Conservation (phyloP, 805 yeast genomes). For the Pichia rugopelliculosa region DNA sequence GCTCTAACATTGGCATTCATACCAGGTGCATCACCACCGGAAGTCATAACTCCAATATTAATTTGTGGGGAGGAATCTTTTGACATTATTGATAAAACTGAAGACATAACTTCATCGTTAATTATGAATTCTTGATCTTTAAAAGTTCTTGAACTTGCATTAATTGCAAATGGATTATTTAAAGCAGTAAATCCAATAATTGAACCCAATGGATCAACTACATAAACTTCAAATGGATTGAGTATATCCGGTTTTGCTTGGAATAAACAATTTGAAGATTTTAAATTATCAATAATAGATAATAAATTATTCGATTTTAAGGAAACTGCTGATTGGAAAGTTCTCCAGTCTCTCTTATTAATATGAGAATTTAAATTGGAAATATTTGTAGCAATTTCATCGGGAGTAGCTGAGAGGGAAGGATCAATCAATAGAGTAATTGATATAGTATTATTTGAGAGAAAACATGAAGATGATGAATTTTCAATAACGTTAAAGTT, state of each 20-base stretch:
- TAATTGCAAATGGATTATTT: slow-evolving; percentile 42
- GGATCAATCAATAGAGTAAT: slow-evolving; percentile 22
- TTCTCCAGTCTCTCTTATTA: slow-evolving; percentile 41
- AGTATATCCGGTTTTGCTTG: slow-evolving; percentile 67
- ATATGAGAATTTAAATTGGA: slow-evolving; percentile 24
- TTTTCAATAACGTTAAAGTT: slow-evolving; percentile 20
- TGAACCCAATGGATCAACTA: slow-evolving; percentile 78
- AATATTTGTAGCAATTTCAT: slow-evolving; percentile 21
- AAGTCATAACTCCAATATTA: slow-evolving; percentile 69
- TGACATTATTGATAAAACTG: background rate
- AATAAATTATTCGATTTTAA: slow-evolving; percentile 39
- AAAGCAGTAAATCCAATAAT: slow-evolving; percentile 71
- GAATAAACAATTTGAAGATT: slow-evolving; percentile 27
- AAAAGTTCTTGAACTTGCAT: slow-evolving; percentile 12
- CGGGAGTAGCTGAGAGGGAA: slow-evolving; percentile 21
- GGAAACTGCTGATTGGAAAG: slow-evolving; percentile 37
- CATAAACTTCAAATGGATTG: slow-evolving; percentile 68
- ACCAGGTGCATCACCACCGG: slow-evolving; percentile 80
- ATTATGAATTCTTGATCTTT: background rate
- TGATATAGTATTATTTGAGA: slow-evolving; percentile 5
- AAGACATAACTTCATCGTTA: slow-evolving; percentile 2
- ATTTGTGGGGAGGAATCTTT: background rate
- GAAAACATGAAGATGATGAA: background rate
- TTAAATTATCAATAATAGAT: slow-evolving; percentile 30
- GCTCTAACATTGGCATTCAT: slow-evolving; percentile 75